These are phyloP conservation scores for Vachellia collinsii DNA, from an alignment of 306 rosid species.

Conservation along the genomic window DNA sequence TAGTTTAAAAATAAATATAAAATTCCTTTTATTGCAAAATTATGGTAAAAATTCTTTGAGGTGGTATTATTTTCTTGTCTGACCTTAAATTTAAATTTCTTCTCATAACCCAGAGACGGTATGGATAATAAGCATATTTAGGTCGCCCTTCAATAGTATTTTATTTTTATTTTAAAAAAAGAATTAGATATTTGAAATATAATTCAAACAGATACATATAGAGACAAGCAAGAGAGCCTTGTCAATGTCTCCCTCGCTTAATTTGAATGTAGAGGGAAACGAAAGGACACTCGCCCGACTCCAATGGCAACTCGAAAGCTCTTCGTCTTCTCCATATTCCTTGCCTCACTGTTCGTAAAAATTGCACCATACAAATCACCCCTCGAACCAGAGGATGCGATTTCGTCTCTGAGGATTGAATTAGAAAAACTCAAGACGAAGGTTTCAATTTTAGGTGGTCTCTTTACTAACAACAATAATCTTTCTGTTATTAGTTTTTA, in stretches of 20 bases:
- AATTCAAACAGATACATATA: too few relatives aligned
- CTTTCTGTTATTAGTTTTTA: neutral
- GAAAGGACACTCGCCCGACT: neutral
- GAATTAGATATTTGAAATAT: too few relatives aligned
- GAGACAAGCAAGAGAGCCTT: neutral
- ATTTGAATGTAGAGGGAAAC: neutral
- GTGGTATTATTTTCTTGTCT: neutral
- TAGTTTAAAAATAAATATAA: too few relatives aligned
- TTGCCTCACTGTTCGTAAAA: neutral
- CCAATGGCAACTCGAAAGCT: slow-evolving; percentile 15
- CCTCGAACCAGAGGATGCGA: neutral
- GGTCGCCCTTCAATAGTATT: too few relatives aligned
- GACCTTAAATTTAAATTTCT: too few relatives aligned
- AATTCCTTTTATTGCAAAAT: too few relatives aligned
- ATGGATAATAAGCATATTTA: too few relatives aligned
- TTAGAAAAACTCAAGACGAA: slow-evolving; percentile 34
- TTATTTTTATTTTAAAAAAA: too few relatives aligned
- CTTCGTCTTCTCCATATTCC: slow-evolving; percentile 22
- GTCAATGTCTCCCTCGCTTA: neutral
- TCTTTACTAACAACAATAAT: neutral
- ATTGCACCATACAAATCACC: neutral
- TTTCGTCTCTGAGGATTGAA: slow-evolving; percentile 23
- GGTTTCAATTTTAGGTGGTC: slow-evolving; percentile 34
- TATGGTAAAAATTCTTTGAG: too few relatives aligned
- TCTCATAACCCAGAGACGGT: too few relatives aligned